phyloP scores from a whole-genome alignment of 78 protist species.

The Abeoforma whisleri region DNA sequence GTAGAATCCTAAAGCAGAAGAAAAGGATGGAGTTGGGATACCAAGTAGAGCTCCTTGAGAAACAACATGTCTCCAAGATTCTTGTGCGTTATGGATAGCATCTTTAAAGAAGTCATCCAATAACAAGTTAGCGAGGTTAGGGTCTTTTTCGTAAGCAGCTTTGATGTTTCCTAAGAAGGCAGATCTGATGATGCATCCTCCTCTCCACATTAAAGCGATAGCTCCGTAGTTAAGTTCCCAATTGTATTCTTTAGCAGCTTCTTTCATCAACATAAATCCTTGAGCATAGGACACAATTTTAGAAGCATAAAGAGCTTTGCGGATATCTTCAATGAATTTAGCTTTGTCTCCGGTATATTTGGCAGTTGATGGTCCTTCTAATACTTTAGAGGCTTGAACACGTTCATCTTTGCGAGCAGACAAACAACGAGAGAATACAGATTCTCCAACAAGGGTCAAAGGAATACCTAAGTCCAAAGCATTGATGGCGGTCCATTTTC shows the following conservation, averaged over 20 bases:
- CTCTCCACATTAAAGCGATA: conserved; percentile 83
- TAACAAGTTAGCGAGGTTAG: conserved; percentile 63
- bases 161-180: conserved; percentile 71
- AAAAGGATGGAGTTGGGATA: conserved; percentile 79
- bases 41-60: conserved; percentile 52
- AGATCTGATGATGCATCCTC: conserved; percentile 95
- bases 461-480: conserved; percentile 69
- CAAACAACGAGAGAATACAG: conserved; percentile 69
- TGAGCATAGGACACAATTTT: conserved; percentile 84
- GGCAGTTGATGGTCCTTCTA: conserved; percentile 53
- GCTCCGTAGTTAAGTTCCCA: conserved; percentile 76
- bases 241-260: not conserved
- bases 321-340: conserved; percentile 54
- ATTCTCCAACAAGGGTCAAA: conserved; percentile 60
- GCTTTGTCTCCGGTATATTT: conserved; percentile 51
- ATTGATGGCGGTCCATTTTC: conserved; percentile 67
- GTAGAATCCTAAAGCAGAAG: conserved; percentile 76
- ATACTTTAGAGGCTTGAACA: conserved; percentile 55
- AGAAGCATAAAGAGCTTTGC: conserved; percentile 73
- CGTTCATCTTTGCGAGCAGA: conserved; percentile 61
- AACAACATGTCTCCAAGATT: conserved; percentile 51
- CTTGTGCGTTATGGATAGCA: conserved; percentile 23
- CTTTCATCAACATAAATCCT: conserved; percentile 44
- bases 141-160: conserved; percentile 69
- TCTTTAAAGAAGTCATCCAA: conserved; percentile 60